phyloP scores from a whole-genome alignment of 2,329 filamentous ascomycete genomes.

The Talaromyces verruculosus region DNA sequence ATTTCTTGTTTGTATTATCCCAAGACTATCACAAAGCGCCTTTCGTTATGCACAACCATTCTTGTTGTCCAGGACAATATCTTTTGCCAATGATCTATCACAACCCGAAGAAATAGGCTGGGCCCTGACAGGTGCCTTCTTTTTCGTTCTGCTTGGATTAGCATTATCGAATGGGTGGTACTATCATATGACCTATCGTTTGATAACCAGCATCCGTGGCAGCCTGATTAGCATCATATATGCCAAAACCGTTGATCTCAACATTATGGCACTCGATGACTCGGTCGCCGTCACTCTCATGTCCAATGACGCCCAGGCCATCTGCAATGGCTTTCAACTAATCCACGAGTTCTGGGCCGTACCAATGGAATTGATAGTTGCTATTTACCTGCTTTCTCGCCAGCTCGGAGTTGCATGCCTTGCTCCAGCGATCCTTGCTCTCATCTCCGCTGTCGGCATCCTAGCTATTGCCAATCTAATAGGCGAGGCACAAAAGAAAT shows the following conservation, averaged over 20 bases:
- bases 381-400: conserved; percentile 43
- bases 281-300: conserved; percentile 46
- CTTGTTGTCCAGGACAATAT: conserved; percentile 27
- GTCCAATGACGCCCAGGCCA: conserved; percentile 48
- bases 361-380: conserved; percentile 46
- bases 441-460: conserved; percentile 24
- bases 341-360: conserved; percentile 50
- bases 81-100: conserved; percentile 21
- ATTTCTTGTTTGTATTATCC: conserved; percentile 20
- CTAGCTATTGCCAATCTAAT: conserved; percentile 16
- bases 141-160: conserved; percentile 45
- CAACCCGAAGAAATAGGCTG: conserved; percentile 40
- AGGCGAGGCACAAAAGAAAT: conserved; percentile 16
- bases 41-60: conserved; percentile 32
- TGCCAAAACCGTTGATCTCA: conserved; percentile 39
- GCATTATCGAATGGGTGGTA: conserved; percentile 45
- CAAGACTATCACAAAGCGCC: conserved; percentile 27
- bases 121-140: conserved; percentile 46
- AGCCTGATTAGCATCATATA: conserved; percentile 52
- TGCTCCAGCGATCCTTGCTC: conserved; percentile 42
- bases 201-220: conserved; percentile 46
- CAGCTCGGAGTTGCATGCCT: conserved; percentile 47
- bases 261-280: conserved; percentile 35
- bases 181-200: conserved; percentile 45
- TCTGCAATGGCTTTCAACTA: conserved; percentile 41